Evolutionary conservation across 2,329 filamentous ascomycete species (phyloP).

Genomic region (Xylariaceae sp.): DNA sequence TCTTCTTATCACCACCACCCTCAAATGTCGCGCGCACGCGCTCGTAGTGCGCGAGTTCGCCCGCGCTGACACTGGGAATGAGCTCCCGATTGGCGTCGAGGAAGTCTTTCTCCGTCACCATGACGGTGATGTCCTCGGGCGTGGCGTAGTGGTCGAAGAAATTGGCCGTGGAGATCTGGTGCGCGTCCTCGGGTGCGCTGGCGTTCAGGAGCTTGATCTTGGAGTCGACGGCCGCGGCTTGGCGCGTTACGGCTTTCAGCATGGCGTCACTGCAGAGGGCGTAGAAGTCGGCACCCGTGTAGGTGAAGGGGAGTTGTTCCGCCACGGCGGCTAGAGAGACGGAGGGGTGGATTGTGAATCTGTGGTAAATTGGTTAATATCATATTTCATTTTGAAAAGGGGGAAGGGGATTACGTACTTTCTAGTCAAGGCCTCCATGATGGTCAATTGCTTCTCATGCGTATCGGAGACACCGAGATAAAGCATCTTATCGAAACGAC

Average conservation of each 20-base stretch:
- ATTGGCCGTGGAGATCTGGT: constrained; percentile 74
- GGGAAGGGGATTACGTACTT: constrained; percentile 58
- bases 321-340: constrained; percentile 73
- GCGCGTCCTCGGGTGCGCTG: constrained; percentile 34
- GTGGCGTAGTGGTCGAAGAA: constrained; percentile 93
- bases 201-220: constrained; percentile 70
- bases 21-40: constrained; percentile 79
- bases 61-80: constrained; percentile 87
- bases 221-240: constrained; percentile 75
- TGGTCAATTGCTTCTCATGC: constrained; percentile 91
- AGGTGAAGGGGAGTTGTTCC: constrained; percentile 80
- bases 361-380: constrained; percentile 31
- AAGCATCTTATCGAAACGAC: constrained; percentile 96
- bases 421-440: constrained; percentile 86
- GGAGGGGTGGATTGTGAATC: constrained; percentile 76
- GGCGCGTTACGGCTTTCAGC: constrained; percentile 95
- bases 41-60: constrained; percentile 89
- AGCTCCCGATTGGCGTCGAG: constrained; percentile 73
- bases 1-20: constrained; percentile 45
- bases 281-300: constrained; percentile 96
- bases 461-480: constrained; percentile 95
- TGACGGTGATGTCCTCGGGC: constrained; percentile 75
- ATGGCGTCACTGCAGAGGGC: constrained; percentile 96
- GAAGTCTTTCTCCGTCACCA: constrained; percentile 88
- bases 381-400: too few species aligned